Evolutionary conservation across 176 grass and related monocot species (phyloP), one percentile per base, ranked within the genome.

Genomic region (Aegilops tauschii): DNA sequence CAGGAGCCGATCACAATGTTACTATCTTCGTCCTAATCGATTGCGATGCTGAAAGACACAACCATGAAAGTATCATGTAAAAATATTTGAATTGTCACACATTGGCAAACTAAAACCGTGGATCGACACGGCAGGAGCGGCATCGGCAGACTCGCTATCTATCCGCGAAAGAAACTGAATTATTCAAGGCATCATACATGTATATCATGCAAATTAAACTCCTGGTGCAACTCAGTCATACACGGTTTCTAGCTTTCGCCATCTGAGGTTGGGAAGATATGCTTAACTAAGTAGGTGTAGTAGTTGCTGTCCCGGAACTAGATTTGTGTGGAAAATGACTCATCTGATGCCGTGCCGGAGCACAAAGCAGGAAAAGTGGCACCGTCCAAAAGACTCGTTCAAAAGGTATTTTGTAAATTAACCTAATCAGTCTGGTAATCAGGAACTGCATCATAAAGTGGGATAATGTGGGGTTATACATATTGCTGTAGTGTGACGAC

Each of bases 301-400:
- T 59, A 59, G 78, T 80, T 42, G 58, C 8, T 80, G 59, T 64
- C 35, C 59, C 0, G 58, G n/a, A 27, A 42, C 77, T 42, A 62
- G 39, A 49, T 80, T 21, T 47, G 39, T 66, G 39, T 74, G 79
- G 63, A 80, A 66, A 80, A 66, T 66, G 79, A 66, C 25, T 67
- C 39, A 49, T 66, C 17, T 18, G 25, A 18, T 81, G 61, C 5
- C 16, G 23, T 81, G 79, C 5, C 45, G 9, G 39, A 66, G 39
- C 79, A 67, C 21, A 49, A 21, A 32, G 31, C 16, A 66, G 23
- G 37, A 31, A 80, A 81, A 81, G 63, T 50, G 14, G 25, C 79
- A 6, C 79, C 79, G 27, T 50, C 79, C 62, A 50, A 9, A 81
- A 32, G 79, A 28, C 37, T 31, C 54, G 9, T 31, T 66, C 78